phyloP scores from a whole-genome alignment of 1,139 yeast genomes.

The Ogataea hybrid region DNA sequence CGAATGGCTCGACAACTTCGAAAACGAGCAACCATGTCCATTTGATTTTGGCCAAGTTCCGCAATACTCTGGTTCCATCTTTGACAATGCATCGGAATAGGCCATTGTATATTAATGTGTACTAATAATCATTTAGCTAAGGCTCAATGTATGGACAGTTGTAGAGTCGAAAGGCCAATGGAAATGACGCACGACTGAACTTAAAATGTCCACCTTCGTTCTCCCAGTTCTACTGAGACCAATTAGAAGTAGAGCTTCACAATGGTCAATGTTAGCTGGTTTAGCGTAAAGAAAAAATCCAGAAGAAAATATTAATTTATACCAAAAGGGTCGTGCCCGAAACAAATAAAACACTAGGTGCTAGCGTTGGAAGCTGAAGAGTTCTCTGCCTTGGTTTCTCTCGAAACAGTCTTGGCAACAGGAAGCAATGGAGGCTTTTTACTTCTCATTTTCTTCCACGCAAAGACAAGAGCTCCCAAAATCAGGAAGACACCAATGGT shows the following conservation, averaged over 20 bases:
- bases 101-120: conserved; percentile 4
- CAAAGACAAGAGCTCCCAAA: conserved; percentile 21
- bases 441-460: conserved; percentile 11
- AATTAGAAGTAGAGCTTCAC: conserved; percentile 9
- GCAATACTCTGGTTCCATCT: conserved; percentile 19
- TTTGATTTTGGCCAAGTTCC: conserved; percentile 26
- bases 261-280: conserved; percentile 27
- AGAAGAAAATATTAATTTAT: too few species aligned
- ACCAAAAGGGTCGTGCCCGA: neutral
- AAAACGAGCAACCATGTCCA: conserved; percentile 32
- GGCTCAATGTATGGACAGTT: conserved; percentile 21
- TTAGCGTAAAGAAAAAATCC: conserved; percentile 7
- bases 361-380: neutral
- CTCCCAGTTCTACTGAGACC: conserved; percentile 32
- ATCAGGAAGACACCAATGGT: conserved; percentile 39
- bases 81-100: conserved; percentile 31
- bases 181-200: conserved; percentile 22
- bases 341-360: neutral
- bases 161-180: conserved; percentile 23
- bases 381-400: neutral
- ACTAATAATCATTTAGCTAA: neutral
- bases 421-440: conserved; percentile 3
- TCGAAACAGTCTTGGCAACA: neutral
- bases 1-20: conserved; percentile 51
- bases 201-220: conserved; percentile 13